phyloP scores from a whole-genome alignment of 345 rosid species.

The Cardamine occulta region DNA sequence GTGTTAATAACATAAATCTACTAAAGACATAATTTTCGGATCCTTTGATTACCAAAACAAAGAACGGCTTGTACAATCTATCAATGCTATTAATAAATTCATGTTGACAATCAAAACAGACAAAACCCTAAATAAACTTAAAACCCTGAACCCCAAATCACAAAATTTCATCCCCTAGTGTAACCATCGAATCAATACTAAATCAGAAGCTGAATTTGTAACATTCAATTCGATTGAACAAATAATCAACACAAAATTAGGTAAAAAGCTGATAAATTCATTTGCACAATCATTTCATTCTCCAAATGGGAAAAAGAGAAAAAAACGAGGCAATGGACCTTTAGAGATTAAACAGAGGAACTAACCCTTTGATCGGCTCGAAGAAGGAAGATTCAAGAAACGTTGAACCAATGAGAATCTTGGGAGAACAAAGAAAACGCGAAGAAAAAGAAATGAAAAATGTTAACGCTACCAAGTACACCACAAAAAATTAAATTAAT shows the following conservation, averaged over 20 bases:
- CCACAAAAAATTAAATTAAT: neutral
- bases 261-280: neutral
- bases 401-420: slow-evolving; percentile 12
- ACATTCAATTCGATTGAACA: neutral
- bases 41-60: neutral
- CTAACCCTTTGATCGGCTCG: slow-evolving; percentile 15
- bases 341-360: no score
- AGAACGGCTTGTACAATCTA: no score
- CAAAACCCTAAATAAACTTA: slow-evolving; percentile 13
- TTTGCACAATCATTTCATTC: neutral
- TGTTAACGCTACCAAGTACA: no score
- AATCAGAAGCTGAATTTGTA: neutral
- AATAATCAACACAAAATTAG: neutral
- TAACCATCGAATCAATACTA: neutral
- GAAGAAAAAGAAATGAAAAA: neutral
- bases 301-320: no score
- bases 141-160: slow-evolving; percentile 30
- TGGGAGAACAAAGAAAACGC: neutral
- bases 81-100: neutral
- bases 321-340: no score
- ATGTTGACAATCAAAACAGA: neutral
- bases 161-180: neutral
- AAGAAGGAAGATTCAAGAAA: slow-evolving; percentile 2
- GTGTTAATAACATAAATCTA: neutral
- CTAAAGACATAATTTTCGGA: neutral